phyloP scores from a whole-genome alignment of 495 filamentous ascomycete species.

The Bathelium albidoporum region DNA sequence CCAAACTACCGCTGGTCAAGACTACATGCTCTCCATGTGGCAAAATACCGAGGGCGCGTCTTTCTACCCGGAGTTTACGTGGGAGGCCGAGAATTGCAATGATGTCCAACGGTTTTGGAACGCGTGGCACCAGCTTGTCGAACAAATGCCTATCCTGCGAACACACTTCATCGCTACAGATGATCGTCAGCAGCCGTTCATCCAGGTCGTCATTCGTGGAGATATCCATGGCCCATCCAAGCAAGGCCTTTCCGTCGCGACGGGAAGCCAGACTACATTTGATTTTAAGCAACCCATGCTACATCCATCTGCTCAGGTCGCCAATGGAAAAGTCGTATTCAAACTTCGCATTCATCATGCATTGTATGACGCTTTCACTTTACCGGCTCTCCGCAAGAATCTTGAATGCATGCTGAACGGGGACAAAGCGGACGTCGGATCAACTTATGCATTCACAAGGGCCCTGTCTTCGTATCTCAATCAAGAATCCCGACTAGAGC shows the following conservation, averaged over 20 bases:
- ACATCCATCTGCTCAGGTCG: conserved; percentile 19
- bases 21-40: conserved; percentile 62
- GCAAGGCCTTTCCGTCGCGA: conserved; percentile 10
- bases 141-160: conserved; percentile 47
- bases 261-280: conserved; percentile 13
- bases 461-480: conserved; percentile 25
- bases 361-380: conserved; percentile 49
- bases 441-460: conserved; percentile 15
- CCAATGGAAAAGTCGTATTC: conserved; percentile 15
- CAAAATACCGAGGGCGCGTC: conserved; percentile 47
- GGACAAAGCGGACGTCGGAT: background rate
- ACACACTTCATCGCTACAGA: conserved; percentile 48
- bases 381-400: conserved; percentile 39
- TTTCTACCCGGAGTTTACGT: conserved; percentile 56
- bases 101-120: conserved; percentile 26
- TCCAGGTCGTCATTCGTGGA: conserved; percentile 42
- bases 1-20: conserved; percentile 60
- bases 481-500: conserved; percentile 13
- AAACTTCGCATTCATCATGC: conserved; percentile 51
- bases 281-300: conserved; percentile 23
- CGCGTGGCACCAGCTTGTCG: conserved; percentile 49
- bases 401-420: conserved; percentile 33
- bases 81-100: conserved; percentile 29
- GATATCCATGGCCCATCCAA: background rate
- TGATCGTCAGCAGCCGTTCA: conserved; percentile 35